Conservation (phyloP, 495 filamentous ascomycete species). For the Thermochaetoides thermophila region DNA sequence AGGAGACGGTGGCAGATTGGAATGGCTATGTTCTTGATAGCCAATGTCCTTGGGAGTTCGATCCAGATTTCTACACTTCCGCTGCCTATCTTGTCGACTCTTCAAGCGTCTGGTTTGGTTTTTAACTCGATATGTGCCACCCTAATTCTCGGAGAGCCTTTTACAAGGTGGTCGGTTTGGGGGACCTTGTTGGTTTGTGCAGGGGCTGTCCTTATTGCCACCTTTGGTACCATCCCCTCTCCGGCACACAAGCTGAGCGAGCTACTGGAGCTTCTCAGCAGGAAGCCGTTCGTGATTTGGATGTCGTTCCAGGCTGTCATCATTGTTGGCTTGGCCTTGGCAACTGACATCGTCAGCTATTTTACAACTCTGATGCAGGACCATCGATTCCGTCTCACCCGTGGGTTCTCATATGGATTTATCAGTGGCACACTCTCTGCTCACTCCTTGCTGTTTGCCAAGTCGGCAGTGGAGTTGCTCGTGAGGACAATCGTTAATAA, state of each 20-base stretch:
- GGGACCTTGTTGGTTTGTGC: constrained; percentile 78
- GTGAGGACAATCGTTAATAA: constrained; percentile 79
- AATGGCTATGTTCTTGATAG: constrained; percentile 91
- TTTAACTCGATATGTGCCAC: constrained; percentile 98
- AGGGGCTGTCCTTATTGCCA: constrained; percentile 78
- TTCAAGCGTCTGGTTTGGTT: constrained; percentile 91
- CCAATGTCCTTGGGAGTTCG: constrained; percentile 86
- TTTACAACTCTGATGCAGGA: constrained; percentile 35
- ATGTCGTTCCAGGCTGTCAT: constrained; percentile 65
- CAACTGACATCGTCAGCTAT: constrained; percentile 41
- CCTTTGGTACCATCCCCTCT: constrained; percentile 90
- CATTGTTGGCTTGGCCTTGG: constrained; percentile 49
- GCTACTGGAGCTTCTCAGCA: constrained; percentile 58
- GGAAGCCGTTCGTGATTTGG: constrained; percentile 75
- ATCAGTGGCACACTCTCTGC: constrained; percentile 89
- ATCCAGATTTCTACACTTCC: constrained; percentile 97
- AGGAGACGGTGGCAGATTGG: constrained; percentile 94
- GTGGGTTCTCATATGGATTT: constrained; percentile 77
- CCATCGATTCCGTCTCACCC: constrained; percentile 56
- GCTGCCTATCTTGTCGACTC: constrained; percentile 82
- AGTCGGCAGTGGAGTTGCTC: constrained; percentile 93
- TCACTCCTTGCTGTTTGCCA: constrained; percentile 83
- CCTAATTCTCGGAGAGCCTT: constrained; percentile 82
- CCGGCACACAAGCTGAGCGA: constrained; percentile 80
- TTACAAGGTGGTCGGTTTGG: constrained; percentile 77